Evolutionary conservation across 148 eudicot genomes (phyloP).

Genomic region (Hydrangea macrophylla): DNA sequence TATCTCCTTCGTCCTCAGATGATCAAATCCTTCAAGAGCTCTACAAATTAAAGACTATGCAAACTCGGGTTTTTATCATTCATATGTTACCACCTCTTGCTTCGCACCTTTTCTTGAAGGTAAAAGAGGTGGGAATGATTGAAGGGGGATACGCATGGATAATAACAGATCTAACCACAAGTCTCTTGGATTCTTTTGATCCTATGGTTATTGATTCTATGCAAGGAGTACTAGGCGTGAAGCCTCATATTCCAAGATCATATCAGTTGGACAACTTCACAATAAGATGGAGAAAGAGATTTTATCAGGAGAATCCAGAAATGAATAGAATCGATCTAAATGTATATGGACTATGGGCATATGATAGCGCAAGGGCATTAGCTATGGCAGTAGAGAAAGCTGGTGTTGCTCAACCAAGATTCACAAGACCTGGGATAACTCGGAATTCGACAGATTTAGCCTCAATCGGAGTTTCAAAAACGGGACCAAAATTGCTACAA

Average conservation of each 20-base stretch:
- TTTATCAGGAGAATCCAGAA: slow-evolving; percentile 38
- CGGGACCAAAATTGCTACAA: slow-evolving; percentile 39
- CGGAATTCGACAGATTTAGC: slow-evolving; percentile 32
- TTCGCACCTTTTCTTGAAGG: slow-evolving; percentile 44
- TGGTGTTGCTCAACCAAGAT: slow-evolving; percentile 11
- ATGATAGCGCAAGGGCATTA: slow-evolving; percentile 48
- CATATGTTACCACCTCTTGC: slow-evolving; percentile 51
- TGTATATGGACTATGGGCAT: slow-evolving; percentile 57
- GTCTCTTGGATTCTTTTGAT: slow-evolving; percentile 40
- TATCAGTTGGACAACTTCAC: slow-evolving; percentile 27
- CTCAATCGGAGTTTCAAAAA: slow-evolving; percentile 37
- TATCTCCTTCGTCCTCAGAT: slow-evolving; percentile 42
- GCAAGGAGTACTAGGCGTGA: slow-evolving; percentile 71
- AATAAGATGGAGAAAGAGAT: slow-evolving; percentile 39
- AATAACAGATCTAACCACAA: slow-evolving; percentile 42
- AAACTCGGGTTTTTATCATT: slow-evolving; percentile 63
- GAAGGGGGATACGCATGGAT: slow-evolving; percentile 64
- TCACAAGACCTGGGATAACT: slow-evolving; percentile 14
- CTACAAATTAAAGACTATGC: slow-evolving; percentile 46
- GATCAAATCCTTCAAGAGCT: slow-evolving; percentile 49
- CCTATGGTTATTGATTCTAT: slow-evolving; percentile 31
- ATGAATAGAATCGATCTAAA: slow-evolving; percentile 21
- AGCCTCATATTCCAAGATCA: slow-evolving; percentile 42
- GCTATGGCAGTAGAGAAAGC: slow-evolving; percentile 53
- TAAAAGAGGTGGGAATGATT: slow-evolving; percentile 62